Percentiles rank a stretch among this genome's conserved stretches.
Evolutionary conservation across 2,329 filamentous ascomycete genomes (phyloP).

Genomic region (Fusarium robinianum): DNA sequence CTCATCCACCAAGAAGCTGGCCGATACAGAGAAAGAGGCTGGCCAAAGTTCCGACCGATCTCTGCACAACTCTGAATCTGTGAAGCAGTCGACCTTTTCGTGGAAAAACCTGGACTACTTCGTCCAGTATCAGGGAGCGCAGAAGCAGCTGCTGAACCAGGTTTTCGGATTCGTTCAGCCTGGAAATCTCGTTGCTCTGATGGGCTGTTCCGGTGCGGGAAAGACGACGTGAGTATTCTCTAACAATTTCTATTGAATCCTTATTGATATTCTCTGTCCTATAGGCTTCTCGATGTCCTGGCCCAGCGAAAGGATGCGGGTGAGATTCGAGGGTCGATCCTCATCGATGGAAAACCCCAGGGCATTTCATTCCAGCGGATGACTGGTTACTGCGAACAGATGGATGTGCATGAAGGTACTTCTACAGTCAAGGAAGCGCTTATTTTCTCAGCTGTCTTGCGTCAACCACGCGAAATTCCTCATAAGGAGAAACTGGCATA

Average conservation of each 20-base stretch:
- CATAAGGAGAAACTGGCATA: conserved; percentile 67
- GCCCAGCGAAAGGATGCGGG: conserved; percentile 67
- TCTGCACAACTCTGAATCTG: conserved; percentile 37
- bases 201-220: conserved; percentile 79
- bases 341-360: conserved; percentile 64
- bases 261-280: conserved; percentile 1
- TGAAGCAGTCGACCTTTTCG: conserved; percentile 68
- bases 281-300: conserved; percentile 64
- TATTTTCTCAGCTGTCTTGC: conserved; percentile 67
- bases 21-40: conserved; percentile 36
- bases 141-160: conserved; percentile 61
- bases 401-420: conserved; percentile 69
- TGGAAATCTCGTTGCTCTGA: conserved; percentile 77
- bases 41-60: neutral
- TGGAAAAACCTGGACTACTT: conserved; percentile 73
- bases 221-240: conserved; percentile 65
- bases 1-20: conserved; percentile 34
- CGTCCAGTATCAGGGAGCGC: conserved; percentile 65
- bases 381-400: conserved; percentile 72
- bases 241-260: neutral
- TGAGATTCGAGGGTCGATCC: conserved; percentile 50
- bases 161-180: conserved; percentile 79
- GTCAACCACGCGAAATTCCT: conserved; percentile 60
- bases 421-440: conserved; percentile 70
- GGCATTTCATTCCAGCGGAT: conserved; percentile 66